Evolutionary conservation across 2,329 filamentous ascomycete genomes (phyloP).

Genomic region (Colletotrichum incanum): DNA sequence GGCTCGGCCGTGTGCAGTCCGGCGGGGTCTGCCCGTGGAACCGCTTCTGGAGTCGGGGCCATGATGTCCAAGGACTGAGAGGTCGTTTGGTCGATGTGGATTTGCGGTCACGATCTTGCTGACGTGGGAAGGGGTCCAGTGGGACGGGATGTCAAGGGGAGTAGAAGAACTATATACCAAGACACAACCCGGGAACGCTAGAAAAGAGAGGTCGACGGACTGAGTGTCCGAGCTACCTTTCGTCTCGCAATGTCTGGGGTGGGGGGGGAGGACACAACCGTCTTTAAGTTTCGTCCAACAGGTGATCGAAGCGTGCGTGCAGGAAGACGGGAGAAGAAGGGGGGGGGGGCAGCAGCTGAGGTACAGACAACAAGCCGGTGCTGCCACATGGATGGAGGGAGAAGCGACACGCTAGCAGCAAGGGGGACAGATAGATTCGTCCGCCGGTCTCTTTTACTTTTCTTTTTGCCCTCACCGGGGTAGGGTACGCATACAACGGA

Average conservation of each 20-base stretch:
- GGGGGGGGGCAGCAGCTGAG: slow-evolving; percentile 2
- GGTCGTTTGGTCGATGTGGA: slow-evolving; percentile 10
- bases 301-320: slow-evolving; percentile 39
- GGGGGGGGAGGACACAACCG: slow-evolving; percentile 23
- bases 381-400: slow-evolving; percentile 17
- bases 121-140: background rate
- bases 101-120: slow-evolving; percentile 31
- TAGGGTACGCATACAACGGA: background rate
- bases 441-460: background rate
- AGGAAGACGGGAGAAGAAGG: slow-evolving; percentile 20
- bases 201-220: slow-evolving; percentile 32
- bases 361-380: slow-evolving; percentile 32
- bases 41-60: slow-evolving; percentile 27
- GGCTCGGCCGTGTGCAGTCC: slow-evolving; percentile 47
- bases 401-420: background rate
- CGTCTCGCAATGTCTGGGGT: slow-evolving; percentile 39
- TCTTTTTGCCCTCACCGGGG: background rate
- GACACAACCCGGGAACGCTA: slow-evolving; percentile 23
- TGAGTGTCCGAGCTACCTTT: slow-evolving; percentile 38
- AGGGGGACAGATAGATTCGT: slow-evolving; percentile 1
- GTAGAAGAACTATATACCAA: slow-evolving; percentile 40
- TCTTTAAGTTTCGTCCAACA: slow-evolving; percentile 42
- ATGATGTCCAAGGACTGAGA: slow-evolving; percentile 27
- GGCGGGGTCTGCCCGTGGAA: slow-evolving; percentile 13
- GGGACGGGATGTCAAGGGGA: slow-evolving; percentile 5